Evolutionary conservation across 23 red algal genomes (phyloP), one percentile per base, ranked within the genome.

Genomic region (Gracilariopsis chorda): DNA sequence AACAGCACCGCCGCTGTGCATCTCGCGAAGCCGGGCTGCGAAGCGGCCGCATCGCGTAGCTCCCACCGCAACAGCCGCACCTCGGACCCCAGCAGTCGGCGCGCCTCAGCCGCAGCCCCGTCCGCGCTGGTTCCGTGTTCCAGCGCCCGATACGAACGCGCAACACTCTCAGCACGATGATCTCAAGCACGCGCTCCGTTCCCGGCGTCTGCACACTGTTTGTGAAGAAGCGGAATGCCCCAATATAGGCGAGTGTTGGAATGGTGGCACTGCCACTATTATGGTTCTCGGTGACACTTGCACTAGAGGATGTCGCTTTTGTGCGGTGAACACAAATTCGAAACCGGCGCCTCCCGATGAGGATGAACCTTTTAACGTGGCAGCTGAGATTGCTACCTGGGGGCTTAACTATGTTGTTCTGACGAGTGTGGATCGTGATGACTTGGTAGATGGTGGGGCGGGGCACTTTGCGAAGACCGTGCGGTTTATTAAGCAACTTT

Each of bases 201-300:
- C 42, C 20, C 69, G 78, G 20, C 24, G 55, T 40, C 92, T 98
- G 30, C 77, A 95, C 69, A 98, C 96, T 0, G 96, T 98, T 27
- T 98, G 96, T 80, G 96, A 98, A 64, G 96, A 98, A 79, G 96
- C 96, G 29, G 77, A 88, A n/a, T 98, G 96, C 76, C 96, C 96
- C 17, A 98, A 98, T 45, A 94, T 98, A 62, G 96, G 96, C 35
- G 96, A 98, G 37, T 98, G 96, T 79, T 98, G 96, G 96, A 93
- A 93, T 51, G 96, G 96, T 16, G 96, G 92, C 35, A 98, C 96
- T 23, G 96, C 96, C 5, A 98, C 96, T 20, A 92, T 98, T 9
- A 98, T 98, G 96, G 70, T 98, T 35, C 84, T 98, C 33, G 96
- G 96, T 8, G 96, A 98, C 48, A 98, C 96, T 11, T 98, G 96